Base-by-base conservation (phyloP, 495 filamentous ascomycete genomes). In the Tuber indicum region DNA sequence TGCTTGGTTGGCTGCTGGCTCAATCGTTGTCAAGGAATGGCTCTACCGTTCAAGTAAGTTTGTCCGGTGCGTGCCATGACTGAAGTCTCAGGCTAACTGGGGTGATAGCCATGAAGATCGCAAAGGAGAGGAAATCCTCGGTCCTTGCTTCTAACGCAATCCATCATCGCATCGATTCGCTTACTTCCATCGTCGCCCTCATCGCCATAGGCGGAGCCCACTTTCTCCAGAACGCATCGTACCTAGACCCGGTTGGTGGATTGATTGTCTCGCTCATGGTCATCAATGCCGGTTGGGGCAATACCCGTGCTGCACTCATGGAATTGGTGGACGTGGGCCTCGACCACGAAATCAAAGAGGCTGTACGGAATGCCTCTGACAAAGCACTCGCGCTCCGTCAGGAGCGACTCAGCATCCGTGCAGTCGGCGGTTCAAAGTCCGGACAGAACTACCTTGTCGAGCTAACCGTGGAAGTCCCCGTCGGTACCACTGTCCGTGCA, bases 101-200 rank as follows among this genome's bases (percentile, higher is more conserved):
- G 26, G 32, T 14, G 43, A 81, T 78, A 97, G 94, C 94, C 45
- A 96, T 98, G 91, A 98, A 97, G 88, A 89, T 98, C 75, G 95
- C 96, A n/a, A 90, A 90, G 79, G 92, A 97, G 82, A 91, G 94
- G 81, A 97, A 97, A 83, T 97, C 94, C 4, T 95, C 94, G 23
- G 94, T 99, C 74, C 90, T 99, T n/a, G 94, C 95, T 36, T 97
- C 93, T 72, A 99, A 99, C 84, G 96, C 96, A 6, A 88, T 97
- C 78, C 96, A 99, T 85, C 96, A 99, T 87, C 92, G 96, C 72
- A 91, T 99, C 82, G 96, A 99, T 84, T 97, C 93, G 72, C 88
- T 98, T 39, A 98, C 96, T 0, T 93, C 94, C 72, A 92, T 99
- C 78, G 96, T 98, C 72, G 96, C 96, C 17, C 87, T 99, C 21